Base-by-base conservation (phyloP, 805 yeast species). In the Kuraishia hungarica region DNA sequence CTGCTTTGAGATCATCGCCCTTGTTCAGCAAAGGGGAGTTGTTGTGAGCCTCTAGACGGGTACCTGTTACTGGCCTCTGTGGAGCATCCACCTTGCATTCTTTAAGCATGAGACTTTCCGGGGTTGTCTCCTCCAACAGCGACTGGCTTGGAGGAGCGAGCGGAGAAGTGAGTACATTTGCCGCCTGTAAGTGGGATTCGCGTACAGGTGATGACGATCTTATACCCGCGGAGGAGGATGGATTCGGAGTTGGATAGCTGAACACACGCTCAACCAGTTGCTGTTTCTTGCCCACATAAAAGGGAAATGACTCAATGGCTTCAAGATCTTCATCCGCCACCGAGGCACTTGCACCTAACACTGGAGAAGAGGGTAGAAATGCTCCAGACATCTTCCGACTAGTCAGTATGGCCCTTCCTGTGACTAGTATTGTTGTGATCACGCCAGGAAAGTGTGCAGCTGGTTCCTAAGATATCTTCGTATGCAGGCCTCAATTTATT, bases 171-270 rank as follows among this genome's bases (percentile, higher is more conserved):
- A 17, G 43, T 13, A 15, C 43, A 35, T 35, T 35, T 7, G 15
- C 11, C 4, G 43, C 11, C 4, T 35, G n/a, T 15, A 35, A 13
- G n/a, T 35, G 43, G n/a, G 35, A n/a, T 19, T 8, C 29, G 15
- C 53, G 39, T 24, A 52, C 39, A 11, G 53, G 53, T 3, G 50
- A 48, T 48, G 43, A 58, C 20, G 57, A 46, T 24, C 46, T 4
- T 26, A 48, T 2, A 50, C 81, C 82, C 6, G 72, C 61, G 6
- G 81, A 76, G 1, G 84, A 80, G 1, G 90, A 84, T 0, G 93
- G 91, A 60, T 83, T 80, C 21, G 93, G 93, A 0, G 91, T 86
- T 13, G 89, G 89, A 61, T 83, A 83, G 10, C 73, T 73, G 28
- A 26, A 35, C n/a, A 35, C 43, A 58, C 15, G 8, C 4, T 35